Evolutionary conservation across 306 rosid genomes (phyloP).

Genomic region (Prunus dulcis): DNA sequence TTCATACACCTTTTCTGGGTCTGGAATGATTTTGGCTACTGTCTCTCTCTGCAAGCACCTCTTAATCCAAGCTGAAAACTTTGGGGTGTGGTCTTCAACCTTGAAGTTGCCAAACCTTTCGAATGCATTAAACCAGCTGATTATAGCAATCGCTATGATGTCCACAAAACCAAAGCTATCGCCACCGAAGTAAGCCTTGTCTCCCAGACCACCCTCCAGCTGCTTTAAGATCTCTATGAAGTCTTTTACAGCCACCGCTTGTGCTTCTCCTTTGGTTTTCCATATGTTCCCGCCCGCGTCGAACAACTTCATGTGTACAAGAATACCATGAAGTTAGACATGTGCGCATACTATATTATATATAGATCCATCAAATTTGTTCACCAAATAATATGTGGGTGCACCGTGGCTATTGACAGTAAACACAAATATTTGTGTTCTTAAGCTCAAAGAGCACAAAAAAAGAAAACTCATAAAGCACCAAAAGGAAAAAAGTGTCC

Average conservation of each 20-base stretch:
- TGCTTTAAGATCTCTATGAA: conserved; percentile 53
- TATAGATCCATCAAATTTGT: background rate
- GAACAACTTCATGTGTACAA: conserved; percentile 33
- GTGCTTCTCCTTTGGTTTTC: conserved; percentile 56
- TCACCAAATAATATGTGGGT: background rate
- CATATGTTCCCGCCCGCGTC: conserved; percentile 46
- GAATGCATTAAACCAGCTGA: conserved; percentile 61
- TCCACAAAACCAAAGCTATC: conserved; percentile 58
- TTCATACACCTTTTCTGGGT: conserved; percentile 48
- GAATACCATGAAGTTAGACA: background rate
- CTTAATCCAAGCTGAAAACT: conserved; percentile 61
- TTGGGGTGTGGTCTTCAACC: conserved; percentile 51
- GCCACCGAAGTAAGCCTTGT: conserved; percentile 54
- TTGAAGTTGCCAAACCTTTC: conserved; percentile 60
- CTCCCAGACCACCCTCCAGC: conserved; percentile 59
- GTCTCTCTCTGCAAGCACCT: conserved; percentile 39
- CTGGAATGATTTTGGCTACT: conserved; percentile 44
- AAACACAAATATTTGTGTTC: no score
- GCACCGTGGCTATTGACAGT: no score
- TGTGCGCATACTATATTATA: background rate
- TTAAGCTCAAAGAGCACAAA: no score
- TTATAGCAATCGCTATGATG: conserved; percentile 40
- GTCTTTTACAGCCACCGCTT: conserved; percentile 46
- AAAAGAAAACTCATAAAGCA: no score
- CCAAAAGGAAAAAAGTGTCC: no score